Evolutionary conservation across 352 stramenopile species (phyloP).

Genomic region (Globisporangium spinosum): DNA sequence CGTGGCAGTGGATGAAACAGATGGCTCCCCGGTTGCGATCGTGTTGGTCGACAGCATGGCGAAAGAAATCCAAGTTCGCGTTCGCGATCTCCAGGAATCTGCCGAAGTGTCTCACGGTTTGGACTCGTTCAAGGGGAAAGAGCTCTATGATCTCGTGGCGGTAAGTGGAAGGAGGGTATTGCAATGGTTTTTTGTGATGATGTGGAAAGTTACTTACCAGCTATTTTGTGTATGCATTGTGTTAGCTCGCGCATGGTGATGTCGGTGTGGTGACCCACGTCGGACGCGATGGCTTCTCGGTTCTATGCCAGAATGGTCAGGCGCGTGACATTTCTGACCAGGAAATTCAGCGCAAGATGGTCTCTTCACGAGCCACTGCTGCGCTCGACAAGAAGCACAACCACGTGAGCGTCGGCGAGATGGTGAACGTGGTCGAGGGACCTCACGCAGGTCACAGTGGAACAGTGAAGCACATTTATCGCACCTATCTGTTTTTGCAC

Average conservation of each 20-base stretch:
- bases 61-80: slow-evolving; percentile 88
- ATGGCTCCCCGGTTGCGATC: slow-evolving; percentile 81
- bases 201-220: neutral
- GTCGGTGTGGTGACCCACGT: slow-evolving; percentile 91
- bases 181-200: neutral
- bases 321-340: slow-evolving; percentile 83
- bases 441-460: slow-evolving; percentile 77
- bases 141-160: slow-evolving; percentile 87
- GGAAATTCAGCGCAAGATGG: slow-evolving; percentile 87
- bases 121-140: slow-evolving; percentile 88
- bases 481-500: slow-evolving; percentile 87
- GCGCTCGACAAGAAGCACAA: slow-evolving; percentile 89
- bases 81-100: slow-evolving; percentile 88
- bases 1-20: slow-evolving; percentile 82
- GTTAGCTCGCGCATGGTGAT: slow-evolving; percentile 75
- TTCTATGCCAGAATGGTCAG: slow-evolving; percentile 85
- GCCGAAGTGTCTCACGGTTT: slow-evolving; percentile 86
- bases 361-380: slow-evolving; percentile 75
- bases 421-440: slow-evolving; percentile 88
- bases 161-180: slow-evolving; percentile 23
- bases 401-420: slow-evolving; percentile 86
- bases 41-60: slow-evolving; percentile 89
- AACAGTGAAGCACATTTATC: slow-evolving; percentile 91
- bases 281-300: slow-evolving; percentile 81
- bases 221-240: slow-evolving; percentile 7